phyloP scores from a whole-genome alignment of 2,329 filamentous ascomycete species.

The Phyllosticta ampelicida region DNA sequence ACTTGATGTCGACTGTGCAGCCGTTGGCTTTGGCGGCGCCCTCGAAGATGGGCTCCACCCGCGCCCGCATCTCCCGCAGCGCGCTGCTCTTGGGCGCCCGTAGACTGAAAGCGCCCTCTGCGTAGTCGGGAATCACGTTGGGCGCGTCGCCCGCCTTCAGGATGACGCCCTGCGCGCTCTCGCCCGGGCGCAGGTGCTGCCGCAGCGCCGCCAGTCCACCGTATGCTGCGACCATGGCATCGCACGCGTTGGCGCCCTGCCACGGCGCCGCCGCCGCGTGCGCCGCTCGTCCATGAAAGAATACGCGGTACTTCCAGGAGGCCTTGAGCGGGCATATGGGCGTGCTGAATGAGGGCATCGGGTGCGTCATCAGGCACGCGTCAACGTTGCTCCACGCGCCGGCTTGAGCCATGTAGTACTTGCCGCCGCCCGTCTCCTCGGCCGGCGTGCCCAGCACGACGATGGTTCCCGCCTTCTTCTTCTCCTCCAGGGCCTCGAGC shows the following conservation, averaged over 20 bases:
- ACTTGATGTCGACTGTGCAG: neutral
- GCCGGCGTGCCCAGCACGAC: constrained; percentile 35
- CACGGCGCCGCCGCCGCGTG: constrained; percentile 27
- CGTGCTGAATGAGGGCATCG: constrained; percentile 34
- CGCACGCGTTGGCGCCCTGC: constrained; percentile 20
- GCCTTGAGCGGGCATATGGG: constrained; percentile 39
- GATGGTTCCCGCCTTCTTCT: constrained; percentile 28
- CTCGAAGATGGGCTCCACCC: constrained; percentile 34
- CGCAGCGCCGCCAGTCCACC: constrained; percentile 25
- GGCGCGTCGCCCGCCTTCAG: constrained; percentile 20
- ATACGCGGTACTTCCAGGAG: constrained; percentile 19
- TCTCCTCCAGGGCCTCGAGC: constrained; percentile 19
- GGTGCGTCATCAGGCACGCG: constrained; percentile 19
- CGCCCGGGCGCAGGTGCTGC: constrained; percentile 30
- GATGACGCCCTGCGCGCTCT: constrained; percentile 27
- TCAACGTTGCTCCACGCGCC: constrained; percentile 33
- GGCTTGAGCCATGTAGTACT: constrained; percentile 35
- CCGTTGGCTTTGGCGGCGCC: constrained; percentile 42
- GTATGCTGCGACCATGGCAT: constrained; percentile 16
- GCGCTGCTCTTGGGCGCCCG: constrained; percentile 20
- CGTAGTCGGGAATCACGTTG: constrained; percentile 32
- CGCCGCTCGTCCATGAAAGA: constrained; percentile 33
- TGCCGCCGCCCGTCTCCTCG: constrained; percentile 37
- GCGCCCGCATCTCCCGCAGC: constrained; percentile 21
- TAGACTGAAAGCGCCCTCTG: constrained; percentile 27